Evolutionary conservation across 2,329 filamentous ascomycete genomes (phyloP).

Genomic region (Neonectria coccinea): DNA sequence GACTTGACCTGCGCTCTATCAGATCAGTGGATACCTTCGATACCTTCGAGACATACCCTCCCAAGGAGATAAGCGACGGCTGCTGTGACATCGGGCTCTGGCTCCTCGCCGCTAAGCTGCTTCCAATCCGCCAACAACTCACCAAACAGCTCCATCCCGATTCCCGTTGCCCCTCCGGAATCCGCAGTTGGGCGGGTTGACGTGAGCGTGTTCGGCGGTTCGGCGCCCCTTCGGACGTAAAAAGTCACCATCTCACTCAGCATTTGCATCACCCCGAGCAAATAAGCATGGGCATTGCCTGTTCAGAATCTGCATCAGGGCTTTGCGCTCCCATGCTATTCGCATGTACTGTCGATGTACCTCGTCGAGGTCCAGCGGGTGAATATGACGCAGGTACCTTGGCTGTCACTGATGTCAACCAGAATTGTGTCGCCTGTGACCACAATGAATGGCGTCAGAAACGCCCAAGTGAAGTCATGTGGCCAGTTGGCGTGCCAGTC

Average conservation of each 20-base stretch:
- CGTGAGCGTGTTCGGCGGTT: constrained; percentile 24
- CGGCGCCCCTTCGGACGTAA: constrained; percentile 14
- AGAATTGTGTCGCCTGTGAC: constrained; percentile 40
- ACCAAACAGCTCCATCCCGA: constrained; percentile 4
- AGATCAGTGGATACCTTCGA: constrained; percentile 27
- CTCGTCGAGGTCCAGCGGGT: constrained; percentile 18
- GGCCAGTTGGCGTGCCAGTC: constrained; percentile 30
- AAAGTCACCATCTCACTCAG: constrained; percentile 30
- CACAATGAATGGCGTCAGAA: constrained; percentile 43
- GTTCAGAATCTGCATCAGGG: constrained; percentile 1
- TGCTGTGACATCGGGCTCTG: constrained; percentile 18
- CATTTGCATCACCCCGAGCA: constrained; percentile 21
- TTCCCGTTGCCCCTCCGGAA: constrained; percentile 2
- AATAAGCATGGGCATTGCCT: constrained; percentile 9
- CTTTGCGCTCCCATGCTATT: constrained; percentile 4
- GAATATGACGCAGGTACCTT: constrained; percentile 22
- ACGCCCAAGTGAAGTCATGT: constrained; percentile 45
- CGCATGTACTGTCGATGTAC: constrained; percentile 25
- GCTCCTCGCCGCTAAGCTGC: constrained; percentile 34
- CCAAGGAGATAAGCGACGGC: constrained; percentile 29
- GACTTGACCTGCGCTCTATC: constrained; percentile 23
- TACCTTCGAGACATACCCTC: background rate
- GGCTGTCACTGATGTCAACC: constrained; percentile 27
- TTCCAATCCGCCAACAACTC: constrained; percentile 13
- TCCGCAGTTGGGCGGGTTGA: constrained; percentile 10